Percentiles rank a stretch among this genome's conserved stretches.
phyloP scores from a whole-genome alignment of 805 yeast species.

The Cyberlindnera xylosilytica region DNA sequence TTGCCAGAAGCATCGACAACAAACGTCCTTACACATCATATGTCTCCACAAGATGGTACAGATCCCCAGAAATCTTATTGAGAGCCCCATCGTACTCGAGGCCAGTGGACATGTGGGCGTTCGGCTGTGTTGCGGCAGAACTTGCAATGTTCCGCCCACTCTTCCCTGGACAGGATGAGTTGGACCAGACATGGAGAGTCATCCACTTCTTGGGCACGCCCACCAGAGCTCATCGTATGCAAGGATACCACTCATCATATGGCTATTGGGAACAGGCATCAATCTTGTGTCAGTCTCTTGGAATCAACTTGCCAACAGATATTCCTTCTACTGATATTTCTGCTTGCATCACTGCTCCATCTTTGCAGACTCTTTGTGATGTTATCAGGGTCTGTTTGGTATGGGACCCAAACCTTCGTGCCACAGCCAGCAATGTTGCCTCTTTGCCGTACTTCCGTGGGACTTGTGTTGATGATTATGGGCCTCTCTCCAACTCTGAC shows the following conservation, averaged over 20 bases:
- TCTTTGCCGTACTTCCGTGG: constrained; percentile 52
- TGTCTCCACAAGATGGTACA: constrained; percentile 83
- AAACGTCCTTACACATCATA: constrained; percentile 64
- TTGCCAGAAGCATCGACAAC: constrained; percentile 60
- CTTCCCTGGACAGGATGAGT: constrained; percentile 78
- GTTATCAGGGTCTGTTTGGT: constrained; percentile 50
- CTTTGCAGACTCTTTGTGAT: constrained; percentile 35
- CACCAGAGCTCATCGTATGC: constrained; percentile 27
- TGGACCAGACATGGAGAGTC: constrained; percentile 74
- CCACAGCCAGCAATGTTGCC: constrained; percentile 47
- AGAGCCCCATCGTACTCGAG: constrained; percentile 59
- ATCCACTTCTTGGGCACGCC: constrained; percentile 77
- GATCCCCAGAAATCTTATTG: constrained; percentile 77
- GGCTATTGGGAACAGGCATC: constrained; percentile 73
- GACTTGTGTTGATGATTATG: constrained; percentile 32
- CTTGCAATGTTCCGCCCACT: constrained; percentile 70
- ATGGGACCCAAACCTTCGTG: constrained; percentile 79
- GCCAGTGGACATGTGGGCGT: constrained; percentile 85
- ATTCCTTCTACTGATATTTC: constrained; percentile 48
- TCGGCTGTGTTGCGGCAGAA: constrained; percentile 76
- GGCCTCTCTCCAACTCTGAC: not conserved
- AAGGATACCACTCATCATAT: constrained; percentile 48
- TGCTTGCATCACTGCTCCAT: constrained; percentile 43
- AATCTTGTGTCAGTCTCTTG: constrained; percentile 47
- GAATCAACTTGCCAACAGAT: constrained; percentile 51